These are phyloP conservation scores for Isoetes engelmannii DNA, from an alignment of 83 land plant genomes.

Conservation along the genomic window DNA sequence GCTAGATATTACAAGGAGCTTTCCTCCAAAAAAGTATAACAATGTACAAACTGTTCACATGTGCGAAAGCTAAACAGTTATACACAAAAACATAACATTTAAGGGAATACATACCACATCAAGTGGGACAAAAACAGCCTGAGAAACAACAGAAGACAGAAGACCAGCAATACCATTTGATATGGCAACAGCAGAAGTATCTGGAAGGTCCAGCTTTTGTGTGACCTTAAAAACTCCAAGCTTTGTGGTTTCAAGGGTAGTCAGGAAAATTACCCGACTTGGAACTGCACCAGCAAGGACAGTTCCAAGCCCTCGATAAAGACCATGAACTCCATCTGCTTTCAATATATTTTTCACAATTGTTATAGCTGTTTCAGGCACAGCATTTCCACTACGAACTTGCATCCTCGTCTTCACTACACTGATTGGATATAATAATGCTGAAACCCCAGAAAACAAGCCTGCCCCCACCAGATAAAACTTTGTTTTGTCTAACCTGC, in stretches of 20 bases:
- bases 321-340: slow-evolving; percentile 33
- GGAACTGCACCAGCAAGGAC: slow-evolving; percentile 37
- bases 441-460: slow-evolving; percentile 35
- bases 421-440: slow-evolving; percentile 30
- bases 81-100: not conserved
- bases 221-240: slow-evolving; percentile 23
- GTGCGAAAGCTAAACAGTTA: not conserved
- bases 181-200: slow-evolving; percentile 32
- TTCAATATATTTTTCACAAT: slow-evolving; percentile 36
- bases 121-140: slow-evolving; percentile 66
- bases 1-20: no score
- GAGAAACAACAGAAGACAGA: slow-evolving; percentile 45
- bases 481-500: slow-evolving; percentile 43
- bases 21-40: no score
- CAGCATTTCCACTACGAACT: slow-evolving; percentile 25
- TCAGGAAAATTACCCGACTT: slow-evolving; percentile 39
- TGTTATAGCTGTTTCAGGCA: slow-evolving; percentile 39
- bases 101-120: slow-evolving; percentile 60
- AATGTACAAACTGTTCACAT: not conserved
- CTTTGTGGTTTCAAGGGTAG: slow-evolving; percentile 38
- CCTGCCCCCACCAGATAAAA: slow-evolving; percentile 38
- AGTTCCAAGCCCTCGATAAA: slow-evolving; percentile 40
- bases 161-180: slow-evolving; percentile 43
- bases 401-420: slow-evolving; percentile 44
- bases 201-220: slow-evolving; percentile 29